Percentiles rank a stretch among this genome's conserved stretches.
phyloP scores from a whole-genome alignment of 1,284 basidiomycete genomes.

The Trichosporon coremiiforme region DNA sequence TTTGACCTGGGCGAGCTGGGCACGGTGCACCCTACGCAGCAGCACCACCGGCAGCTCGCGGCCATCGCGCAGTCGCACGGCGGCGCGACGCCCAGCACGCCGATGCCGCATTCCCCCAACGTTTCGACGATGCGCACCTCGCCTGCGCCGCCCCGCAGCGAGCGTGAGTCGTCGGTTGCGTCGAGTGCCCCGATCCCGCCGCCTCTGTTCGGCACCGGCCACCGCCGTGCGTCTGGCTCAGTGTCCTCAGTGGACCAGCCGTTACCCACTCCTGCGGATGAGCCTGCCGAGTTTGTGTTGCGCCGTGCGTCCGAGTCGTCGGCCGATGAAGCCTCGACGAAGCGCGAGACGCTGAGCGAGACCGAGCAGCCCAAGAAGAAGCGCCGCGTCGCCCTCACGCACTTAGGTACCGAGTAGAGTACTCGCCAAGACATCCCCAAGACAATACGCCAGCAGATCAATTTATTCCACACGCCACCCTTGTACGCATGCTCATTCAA shows the following conservation, averaged over 20 bases:
- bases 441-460: background rate
- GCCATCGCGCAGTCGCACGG: conserved; percentile 78
- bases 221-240: conserved; percentile 29
- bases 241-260: conserved; percentile 39
- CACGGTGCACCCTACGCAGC: conserved; percentile 79
- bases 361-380: conserved; percentile 80
- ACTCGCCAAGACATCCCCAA: background rate
- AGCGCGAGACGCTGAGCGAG: conserved; percentile 30
- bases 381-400: conserved; percentile 76
- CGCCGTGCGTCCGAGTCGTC: conserved; percentile 32
- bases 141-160: conserved; percentile 44
- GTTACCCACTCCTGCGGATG: conserved; percentile 48
- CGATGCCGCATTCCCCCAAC: conserved; percentile 58
- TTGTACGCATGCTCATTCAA: background rate
- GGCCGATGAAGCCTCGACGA: conserved; percentile 19
- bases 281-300: conserved; percentile 22
- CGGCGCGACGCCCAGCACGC: conserved; percentile 36
- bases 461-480: background rate
- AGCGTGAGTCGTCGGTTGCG: conserved; percentile 49
- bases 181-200: conserved; percentile 34
- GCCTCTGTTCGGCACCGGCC: conserved; percentile 29
- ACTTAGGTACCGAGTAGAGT: conserved; percentile 40
- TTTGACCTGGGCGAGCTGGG: conserved; percentile 82
- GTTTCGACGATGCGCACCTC: conserved; percentile 55
- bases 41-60: conserved; percentile 80